Conservation (phyloP, 805 yeast genomes). For the Metschnikowia sp. region DNA sequence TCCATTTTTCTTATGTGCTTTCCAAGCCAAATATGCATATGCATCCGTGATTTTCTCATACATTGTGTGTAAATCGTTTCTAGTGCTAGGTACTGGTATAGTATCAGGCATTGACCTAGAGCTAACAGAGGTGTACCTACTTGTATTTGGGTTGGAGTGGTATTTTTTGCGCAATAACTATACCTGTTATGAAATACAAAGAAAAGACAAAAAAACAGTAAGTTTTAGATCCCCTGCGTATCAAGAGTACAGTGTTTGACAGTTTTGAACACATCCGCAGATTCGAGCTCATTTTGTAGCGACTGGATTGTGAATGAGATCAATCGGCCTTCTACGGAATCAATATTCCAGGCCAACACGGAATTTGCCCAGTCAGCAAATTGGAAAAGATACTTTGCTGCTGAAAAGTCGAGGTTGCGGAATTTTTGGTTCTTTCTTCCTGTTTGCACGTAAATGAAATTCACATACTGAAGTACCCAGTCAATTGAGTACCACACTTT, state of each 20-base stretch:
- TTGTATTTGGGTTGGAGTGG: too few relatives aligned
- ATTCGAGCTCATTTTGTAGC: slow-evolving; percentile 3
- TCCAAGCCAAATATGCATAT: too few relatives aligned
- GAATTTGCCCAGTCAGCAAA: slow-evolving; percentile 9
- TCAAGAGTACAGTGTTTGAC: neutral
- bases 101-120: too few relatives aligned
- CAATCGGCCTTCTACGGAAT: slow-evolving; percentile 4
- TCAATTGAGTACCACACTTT: slow-evolving; percentile 9
- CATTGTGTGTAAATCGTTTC: too few relatives aligned
- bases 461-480: slow-evolving; percentile 9
- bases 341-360: slow-evolving; percentile 2
- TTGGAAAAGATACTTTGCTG: slow-evolving; percentile 2
- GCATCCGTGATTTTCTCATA: too few relatives aligned
- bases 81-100: too few relatives aligned
- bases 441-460: slow-evolving; percentile 1
- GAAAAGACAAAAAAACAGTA: neutral
- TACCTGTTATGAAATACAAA: too few relatives aligned
- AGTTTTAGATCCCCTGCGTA: neutral
- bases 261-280: slow-evolving; percentile 3
- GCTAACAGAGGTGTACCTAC: too few relatives aligned
- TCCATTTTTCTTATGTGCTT: too few relatives aligned
- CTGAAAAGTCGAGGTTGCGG: neutral
- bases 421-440: neutral
- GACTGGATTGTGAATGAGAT: slow-evolving; percentile 3
- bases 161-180: too few relatives aligned